phyloP scores from a whole-genome alignment of 441 rosid genomes.

The Euphorbia celastroides region DNA sequence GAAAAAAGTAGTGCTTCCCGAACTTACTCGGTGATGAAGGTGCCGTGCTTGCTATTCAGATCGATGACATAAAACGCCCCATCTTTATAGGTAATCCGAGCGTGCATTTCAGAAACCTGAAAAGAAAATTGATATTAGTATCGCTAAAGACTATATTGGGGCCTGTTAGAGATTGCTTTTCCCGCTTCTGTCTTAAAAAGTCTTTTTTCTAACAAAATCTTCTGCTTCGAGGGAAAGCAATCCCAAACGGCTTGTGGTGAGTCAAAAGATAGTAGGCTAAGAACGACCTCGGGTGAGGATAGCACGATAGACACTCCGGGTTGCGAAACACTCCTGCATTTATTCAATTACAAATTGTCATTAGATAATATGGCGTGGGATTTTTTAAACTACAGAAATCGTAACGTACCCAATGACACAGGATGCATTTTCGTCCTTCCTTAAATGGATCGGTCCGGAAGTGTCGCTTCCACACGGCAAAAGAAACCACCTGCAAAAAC shows the following conservation, averaged over 20 bases:
- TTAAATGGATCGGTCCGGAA: constrained; percentile 47
- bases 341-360: constrained; percentile 1
- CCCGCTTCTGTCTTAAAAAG: too few species aligned
- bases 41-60: constrained; percentile 67
- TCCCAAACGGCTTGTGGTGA: too few species aligned
- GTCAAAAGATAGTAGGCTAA: not conserved
- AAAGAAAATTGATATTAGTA: not conserved
- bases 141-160: too few species aligned
- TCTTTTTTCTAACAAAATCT: too few species aligned
- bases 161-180: too few species aligned
- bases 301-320: constrained; percentile 51
- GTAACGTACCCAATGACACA: constrained; percentile 61
- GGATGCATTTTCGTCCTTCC: constrained; percentile 51
- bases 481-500: constrained; percentile 60
- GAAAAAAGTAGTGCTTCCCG: not conserved
- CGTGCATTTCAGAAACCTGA: constrained; percentile 77
- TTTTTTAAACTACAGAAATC: not conserved
- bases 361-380: not conserved
- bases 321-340: constrained; percentile 51
- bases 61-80: constrained; percentile 70
- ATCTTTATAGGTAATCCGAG: constrained; percentile 62
- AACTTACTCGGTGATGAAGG: constrained; percentile 72
- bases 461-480: constrained; percentile 46
- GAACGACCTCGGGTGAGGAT: constrained; percentile 50
- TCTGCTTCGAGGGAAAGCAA: too few species aligned